These are phyloP conservation scores for Sequoia sempervirens DNA, from an alignment of 75 land plant genomes.

Conservation along the genomic window DNA sequence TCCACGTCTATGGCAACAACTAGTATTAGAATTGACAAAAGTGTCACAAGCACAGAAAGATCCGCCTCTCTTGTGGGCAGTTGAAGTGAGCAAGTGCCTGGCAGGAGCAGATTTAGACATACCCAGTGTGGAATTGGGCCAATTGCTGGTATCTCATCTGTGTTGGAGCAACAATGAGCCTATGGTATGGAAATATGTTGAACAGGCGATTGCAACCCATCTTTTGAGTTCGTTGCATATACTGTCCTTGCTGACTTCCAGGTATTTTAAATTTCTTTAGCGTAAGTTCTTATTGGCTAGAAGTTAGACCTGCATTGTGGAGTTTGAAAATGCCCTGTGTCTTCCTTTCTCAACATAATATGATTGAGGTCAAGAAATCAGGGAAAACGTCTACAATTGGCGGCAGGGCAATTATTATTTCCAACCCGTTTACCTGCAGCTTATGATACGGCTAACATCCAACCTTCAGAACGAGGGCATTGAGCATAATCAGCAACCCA, in stretches of 20 bases:
- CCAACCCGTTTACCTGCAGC: neutral
- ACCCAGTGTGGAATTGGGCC: conserved; percentile 52
- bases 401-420: neutral
- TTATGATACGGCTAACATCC: neutral
- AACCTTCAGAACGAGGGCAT: neutral
- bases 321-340: neutral
- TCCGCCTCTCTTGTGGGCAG: conserved; percentile 50
- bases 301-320: neutral
- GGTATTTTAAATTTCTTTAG: conserved; percentile 14
- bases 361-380: neutral
- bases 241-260: conserved; percentile 61
- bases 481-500: neutral
- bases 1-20: conserved; percentile 16
- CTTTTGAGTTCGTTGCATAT: conserved; percentile 50
- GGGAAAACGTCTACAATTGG: neutral
- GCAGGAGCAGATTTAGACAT: conserved; percentile 20
- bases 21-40: conserved; percentile 39
- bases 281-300: neutral
- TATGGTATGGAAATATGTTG: conserved; percentile 55
- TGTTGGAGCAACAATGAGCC: conserved; percentile 28
- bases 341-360: neutral
- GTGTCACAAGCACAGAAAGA: conserved; percentile 33
- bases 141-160: conserved; percentile 35
- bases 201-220: conserved; percentile 41
- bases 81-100: conserved; percentile 36